Percentiles rank a stretch among this genome's conserved stretches.
Conservation (phyloP, 2,329 filamentous ascomycete species). For the Hirsutella thompsonii region DNA sequence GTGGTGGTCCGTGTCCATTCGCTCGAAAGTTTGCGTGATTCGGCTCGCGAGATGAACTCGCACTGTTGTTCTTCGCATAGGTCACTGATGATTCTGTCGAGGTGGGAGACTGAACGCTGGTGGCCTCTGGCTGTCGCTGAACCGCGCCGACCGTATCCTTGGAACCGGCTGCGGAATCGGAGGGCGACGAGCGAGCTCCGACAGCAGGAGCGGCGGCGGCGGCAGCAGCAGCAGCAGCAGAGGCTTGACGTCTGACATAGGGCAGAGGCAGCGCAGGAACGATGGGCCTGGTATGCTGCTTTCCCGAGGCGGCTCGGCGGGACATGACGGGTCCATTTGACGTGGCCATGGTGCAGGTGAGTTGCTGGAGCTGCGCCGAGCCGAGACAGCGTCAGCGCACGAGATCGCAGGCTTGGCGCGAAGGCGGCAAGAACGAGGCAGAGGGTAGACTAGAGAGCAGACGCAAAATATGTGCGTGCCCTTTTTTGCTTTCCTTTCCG, state of each 20-base stretch:
- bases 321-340: constrained; percentile 17
- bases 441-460: neutral
- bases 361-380: neutral
- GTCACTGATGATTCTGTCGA: neutral
- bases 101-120: neutral
- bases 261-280: constrained; percentile 25
- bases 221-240: constrained; percentile 17
- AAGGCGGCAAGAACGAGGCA: neutral
- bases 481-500: too few species aligned
- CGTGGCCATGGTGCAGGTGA: constrained; percentile 17
- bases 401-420: neutral
- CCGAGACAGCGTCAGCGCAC: neutral
- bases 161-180: neutral
- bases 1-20: neutral
- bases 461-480: too few species aligned
- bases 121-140: neutral
- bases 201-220: constrained; percentile 4
- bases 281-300: constrained; percentile 19
- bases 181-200: constrained; percentile 7
- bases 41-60: neutral
- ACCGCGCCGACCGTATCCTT: too few species aligned
- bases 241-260: constrained; percentile 24
- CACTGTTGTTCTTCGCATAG: neutral
- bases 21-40: neutral
- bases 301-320: constrained; percentile 16